Base-by-base conservation (phyloP, 163 green algal genomes). In the Chloroidium sp. region DNA sequence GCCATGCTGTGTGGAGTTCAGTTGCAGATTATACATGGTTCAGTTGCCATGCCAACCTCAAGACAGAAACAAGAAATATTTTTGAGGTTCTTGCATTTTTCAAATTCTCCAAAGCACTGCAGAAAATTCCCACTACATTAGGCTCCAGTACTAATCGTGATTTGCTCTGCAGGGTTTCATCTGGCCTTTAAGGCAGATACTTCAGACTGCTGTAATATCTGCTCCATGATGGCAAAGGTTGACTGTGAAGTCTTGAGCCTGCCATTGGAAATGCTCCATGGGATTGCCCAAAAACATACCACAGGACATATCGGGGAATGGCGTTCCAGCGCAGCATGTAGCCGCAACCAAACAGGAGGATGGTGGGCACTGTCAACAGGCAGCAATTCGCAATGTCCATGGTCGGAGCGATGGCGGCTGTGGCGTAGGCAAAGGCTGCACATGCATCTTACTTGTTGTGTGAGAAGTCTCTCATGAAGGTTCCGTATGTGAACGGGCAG, bases 321-420 rank as follows among this genome's bases (percentile, higher is more conserved):
- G 77, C 78, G 13, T 8, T 13, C 69, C 69, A 82, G 10, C 78
- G 78, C 74, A 85, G 76, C 74, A 85, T 1, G 67, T 77, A 85
- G 72, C 81, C 81, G 13, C 72, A 58, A 12, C 58, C 68, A 69
- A 86, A 83, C 57, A 86, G 78, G 1, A 83, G 68, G 6, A 74
- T n/a, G 10, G 78, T 84, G 75, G 78, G 60, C 59, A 90, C 81
- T 0, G 86, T 86, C 62, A 86, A 86, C 75, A 95, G 82, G 14
- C 83, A 78, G 2, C 85, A 84, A 80, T 91, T 93, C 2, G 91
- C 91, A n/a, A 92, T 87, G 74, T 92, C 92, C 80, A 94, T 82
- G 57, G 69, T 90, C 76, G 91, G 86, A 0, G 80, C 89, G 2
- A 95, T 59, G 8, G 86, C 82, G 0, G 88, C 89, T 58, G 91